Evolutionary conservation across 2,329 filamentous ascomycete species (phyloP), one percentile per base, ranked within the genome.

Genomic region (Microcera coccophila): DNA sequence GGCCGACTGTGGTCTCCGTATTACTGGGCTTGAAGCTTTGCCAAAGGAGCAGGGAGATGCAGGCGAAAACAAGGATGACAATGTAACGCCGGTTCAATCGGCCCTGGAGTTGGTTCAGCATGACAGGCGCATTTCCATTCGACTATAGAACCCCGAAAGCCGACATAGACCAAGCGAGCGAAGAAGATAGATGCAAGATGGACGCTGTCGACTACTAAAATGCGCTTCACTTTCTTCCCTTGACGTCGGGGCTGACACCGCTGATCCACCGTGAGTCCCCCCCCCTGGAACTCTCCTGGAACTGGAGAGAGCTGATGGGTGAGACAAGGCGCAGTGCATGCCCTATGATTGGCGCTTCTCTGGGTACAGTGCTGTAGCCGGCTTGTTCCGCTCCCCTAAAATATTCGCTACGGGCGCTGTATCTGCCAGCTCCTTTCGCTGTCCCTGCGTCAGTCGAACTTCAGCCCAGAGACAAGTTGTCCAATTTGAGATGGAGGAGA

Each of bases 41-140:
- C 53, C 60, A 61, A 14, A 66, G 52, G 37, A 62, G 44, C 32
- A 60, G 40, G 45, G 52, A 41, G 34, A 63, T 36, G 42, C 45
- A 36, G 44, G 61, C 31, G 39, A 66, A 55, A 44, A 58, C 28
- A 32, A 62, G 39, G 31, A 67, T 46, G 38, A 50, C 52, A 36
- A 64, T 38, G 37, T 63, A 64, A 48, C 65, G 65, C 48, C 62
- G 63, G 45, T 53, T 53, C 11, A 53, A 46, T 43, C 61, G 61
- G 47, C 64, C 59, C 49, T 62, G 59, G 37, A 59, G 39, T 53
- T 59, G 54, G 36, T 42, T 60, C 34, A 65, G 35, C 61, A 65
- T 65, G 55, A 16, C 33, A 20, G 11, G 11, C 11, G 29, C 29
- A 32, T 32, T n/a, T n/a, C n/a, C n/a, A n/a, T n/a, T n/a, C n/a